phyloP scores from a whole-genome alignment of 2,329 filamentous ascomycete genomes.

The Dothideomycetidae sp. region DNA sequence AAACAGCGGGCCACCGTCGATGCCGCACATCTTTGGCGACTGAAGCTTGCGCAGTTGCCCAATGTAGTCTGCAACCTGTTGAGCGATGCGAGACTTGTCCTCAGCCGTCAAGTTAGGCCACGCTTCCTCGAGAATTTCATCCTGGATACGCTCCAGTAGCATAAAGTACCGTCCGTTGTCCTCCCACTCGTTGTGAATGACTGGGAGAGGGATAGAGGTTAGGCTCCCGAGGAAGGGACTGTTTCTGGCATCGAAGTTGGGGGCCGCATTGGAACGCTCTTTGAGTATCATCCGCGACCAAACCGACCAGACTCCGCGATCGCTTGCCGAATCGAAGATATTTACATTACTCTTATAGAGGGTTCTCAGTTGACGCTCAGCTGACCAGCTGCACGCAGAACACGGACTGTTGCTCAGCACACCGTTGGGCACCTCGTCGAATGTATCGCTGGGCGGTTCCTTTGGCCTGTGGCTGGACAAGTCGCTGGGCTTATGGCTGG shows the following conservation, averaged over 20 bases:
- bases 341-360: background rate
- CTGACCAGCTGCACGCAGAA: background rate
- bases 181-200: background rate
- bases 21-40: background rate
- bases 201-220: background rate
- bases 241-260: background rate
- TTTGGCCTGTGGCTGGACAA: too few species aligned
- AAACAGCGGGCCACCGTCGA: background rate
- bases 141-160: background rate
- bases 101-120: background rate
- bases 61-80: background rate
- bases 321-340: background rate
- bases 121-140: background rate
- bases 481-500: too few species aligned
- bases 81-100: background rate
- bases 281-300: background rate
- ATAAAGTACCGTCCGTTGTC: background rate
- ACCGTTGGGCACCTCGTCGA: too few species aligned
- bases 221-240: background rate
- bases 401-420: too few species aligned
- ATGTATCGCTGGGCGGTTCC: too few species aligned
- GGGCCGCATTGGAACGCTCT: background rate
- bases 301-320: background rate
- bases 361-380: background rate
- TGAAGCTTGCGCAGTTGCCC: background rate